Percentiles rank a stretch among this genome's conserved stretches.
Conservation (phyloP, 1,284 basidiomycete genomes). For the Porogramme epimiltina region DNA sequence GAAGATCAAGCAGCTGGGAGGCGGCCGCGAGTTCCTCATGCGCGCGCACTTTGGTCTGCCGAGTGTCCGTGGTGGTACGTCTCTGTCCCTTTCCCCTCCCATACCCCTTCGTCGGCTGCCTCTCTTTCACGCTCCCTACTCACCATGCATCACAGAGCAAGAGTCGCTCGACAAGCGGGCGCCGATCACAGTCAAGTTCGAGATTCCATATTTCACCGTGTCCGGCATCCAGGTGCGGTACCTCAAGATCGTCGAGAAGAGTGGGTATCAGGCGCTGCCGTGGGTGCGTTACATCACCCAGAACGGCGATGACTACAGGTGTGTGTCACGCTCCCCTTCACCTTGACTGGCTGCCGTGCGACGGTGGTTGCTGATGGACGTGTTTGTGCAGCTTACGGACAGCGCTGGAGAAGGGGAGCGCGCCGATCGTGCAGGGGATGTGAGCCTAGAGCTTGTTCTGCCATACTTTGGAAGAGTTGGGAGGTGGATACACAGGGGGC, state of each 20-base stretch:
- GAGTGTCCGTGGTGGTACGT: constrained; percentile 81
- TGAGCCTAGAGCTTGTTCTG: constrained; percentile 18
- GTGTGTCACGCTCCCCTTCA: constrained; percentile 17
- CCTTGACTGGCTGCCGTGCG: not conserved
- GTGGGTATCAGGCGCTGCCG: constrained; percentile 91
- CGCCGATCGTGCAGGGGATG: constrained; percentile 58
- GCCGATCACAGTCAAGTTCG: constrained; percentile 96
- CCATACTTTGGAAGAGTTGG: too few species aligned
- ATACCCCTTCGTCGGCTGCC: not conserved
- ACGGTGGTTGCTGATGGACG: not conserved
- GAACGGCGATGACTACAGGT: constrained; percentile 97
- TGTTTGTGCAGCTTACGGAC: constrained; percentile 60
- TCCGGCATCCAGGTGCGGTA: constrained; percentile 97
- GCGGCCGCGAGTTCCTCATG: constrained; percentile 94
- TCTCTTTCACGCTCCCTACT: not conserved
- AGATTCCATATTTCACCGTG: constrained; percentile 97
- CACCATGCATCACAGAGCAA: constrained; percentile 50
- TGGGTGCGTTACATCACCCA: constrained; percentile 95
- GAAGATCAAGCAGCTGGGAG: constrained; percentile 97
- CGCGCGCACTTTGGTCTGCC: constrained; percentile 94
- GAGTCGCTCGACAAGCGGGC: constrained; percentile 84
- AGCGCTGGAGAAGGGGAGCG: constrained; percentile 74
- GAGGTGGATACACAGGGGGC: too few species aligned
- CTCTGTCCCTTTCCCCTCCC: too few species aligned
- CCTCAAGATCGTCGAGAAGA: constrained; percentile 98